These are phyloP conservation scores for Striga hermonthica DNA, from an alignment of 305 asterid species.

Conservation along the genomic window DNA sequence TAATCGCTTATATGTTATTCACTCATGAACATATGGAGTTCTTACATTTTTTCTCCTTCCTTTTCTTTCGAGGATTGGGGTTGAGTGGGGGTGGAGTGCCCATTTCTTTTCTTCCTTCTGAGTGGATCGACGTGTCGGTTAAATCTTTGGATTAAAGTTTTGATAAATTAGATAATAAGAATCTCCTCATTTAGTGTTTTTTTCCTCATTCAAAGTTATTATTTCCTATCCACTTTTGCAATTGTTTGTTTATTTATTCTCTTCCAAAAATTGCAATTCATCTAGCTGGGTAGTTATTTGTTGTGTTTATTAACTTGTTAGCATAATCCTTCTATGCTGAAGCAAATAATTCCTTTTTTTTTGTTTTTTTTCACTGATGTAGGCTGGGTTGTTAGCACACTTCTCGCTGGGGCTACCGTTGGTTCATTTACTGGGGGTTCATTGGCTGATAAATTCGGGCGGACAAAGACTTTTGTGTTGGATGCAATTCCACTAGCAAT, in stretches of 20 bases:
- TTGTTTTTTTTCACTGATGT: conserved; percentile 24
- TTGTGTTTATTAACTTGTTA: not conserved
- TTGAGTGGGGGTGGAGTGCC: not conserved
- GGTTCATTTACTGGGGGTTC: conserved; percentile 98
- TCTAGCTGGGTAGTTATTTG: not conserved
- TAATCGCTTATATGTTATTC: not conserved
- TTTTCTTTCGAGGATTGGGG: not conserved
- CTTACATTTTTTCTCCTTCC: not conserved
- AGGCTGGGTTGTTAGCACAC: conserved; percentile 96
- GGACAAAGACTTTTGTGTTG: conserved; percentile 82
- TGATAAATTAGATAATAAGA: not conserved
- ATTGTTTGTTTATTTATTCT: no score
- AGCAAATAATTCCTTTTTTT: conserved; percentile 20
- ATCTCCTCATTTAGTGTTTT: not conserved
- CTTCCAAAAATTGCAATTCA: not conserved
- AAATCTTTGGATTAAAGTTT: no score
- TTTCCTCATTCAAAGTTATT: not conserved
- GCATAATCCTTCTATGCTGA: conserved; percentile 16
- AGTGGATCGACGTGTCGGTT: not conserved
- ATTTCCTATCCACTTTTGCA: no score
- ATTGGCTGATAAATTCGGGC: conserved; percentile 89
- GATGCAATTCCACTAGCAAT: conserved; percentile 87
- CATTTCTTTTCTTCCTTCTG: not conserved
- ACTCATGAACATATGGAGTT: not conserved
- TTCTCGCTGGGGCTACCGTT: conserved; percentile 94